These are phyloP conservation scores for Boletus fagicola DNA, from an alignment of 768 basidiomycete species.

Conservation along the genomic window DNA sequence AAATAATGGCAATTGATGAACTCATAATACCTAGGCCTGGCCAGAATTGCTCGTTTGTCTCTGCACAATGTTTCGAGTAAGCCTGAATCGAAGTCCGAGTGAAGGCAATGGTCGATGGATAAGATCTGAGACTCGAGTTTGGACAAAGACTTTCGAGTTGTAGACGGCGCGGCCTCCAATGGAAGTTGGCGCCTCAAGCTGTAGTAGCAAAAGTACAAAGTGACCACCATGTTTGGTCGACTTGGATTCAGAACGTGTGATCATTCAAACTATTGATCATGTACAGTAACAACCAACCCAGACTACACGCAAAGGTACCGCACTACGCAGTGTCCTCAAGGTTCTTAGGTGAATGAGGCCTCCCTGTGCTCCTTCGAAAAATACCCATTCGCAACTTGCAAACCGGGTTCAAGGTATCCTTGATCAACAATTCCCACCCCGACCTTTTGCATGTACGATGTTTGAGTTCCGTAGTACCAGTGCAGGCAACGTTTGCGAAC, in stretches of 20 bases:
- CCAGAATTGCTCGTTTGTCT: neutral
- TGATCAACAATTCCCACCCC: neutral
- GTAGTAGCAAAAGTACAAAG: neutral
- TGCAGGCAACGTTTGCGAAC: neutral
- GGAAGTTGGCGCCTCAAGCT: neutral
- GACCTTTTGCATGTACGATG: neutral
- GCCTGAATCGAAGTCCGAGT: neutral
- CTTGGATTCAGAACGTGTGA: neutral
- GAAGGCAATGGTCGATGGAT: neutral
- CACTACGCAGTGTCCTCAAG: neutral
- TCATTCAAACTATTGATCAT: neutral
- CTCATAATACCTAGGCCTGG: slow-evolving; percentile 4
- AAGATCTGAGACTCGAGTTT: neutral
- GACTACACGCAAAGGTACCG: neutral
- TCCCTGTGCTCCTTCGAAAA: neutral
- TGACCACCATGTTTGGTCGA: neutral
- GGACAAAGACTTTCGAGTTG: neutral
- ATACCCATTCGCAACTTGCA: neutral
- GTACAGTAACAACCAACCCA: neutral
- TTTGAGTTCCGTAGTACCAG: neutral
- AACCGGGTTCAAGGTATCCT: neutral
- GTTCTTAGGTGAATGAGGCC: neutral
- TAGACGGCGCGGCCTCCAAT: neutral
- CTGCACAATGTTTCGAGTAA: neutral
- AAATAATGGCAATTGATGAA: slow-evolving; percentile 4